Percentiles rank a stretch among this genome's conserved stretches.
Evolutionary conservation across 2,329 filamentous ascomycete genomes (phyloP).

Genomic region (Corynespora cassiicola): DNA sequence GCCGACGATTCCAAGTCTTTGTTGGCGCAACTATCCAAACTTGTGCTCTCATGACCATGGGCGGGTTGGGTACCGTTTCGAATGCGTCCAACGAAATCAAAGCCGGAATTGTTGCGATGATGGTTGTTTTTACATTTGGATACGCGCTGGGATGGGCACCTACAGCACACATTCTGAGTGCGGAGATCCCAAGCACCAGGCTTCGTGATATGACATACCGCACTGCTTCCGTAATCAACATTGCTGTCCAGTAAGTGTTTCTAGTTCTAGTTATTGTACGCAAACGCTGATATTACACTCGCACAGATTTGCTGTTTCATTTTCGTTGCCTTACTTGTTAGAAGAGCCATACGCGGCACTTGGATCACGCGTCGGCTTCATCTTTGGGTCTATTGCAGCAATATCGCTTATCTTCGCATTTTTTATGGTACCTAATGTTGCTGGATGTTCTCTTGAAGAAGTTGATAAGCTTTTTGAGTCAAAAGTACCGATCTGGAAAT

Average conservation of each 20-base stretch:
- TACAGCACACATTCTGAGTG: constrained; percentile 3
- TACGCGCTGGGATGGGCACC: constrained; percentile 9
- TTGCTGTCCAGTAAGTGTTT: constrained; percentile 7
- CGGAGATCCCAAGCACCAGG: constrained; percentile 5
- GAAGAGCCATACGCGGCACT: constrained; percentile 2
- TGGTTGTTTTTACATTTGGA: constrained; percentile 2
- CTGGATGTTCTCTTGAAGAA: constrained; percentile 4
- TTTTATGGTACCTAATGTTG: constrained; percentile 3
- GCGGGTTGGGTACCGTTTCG: constrained; percentile 2
- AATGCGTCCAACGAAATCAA: not conserved
- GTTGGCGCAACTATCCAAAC: constrained; percentile 8
- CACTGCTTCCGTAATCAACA: constrained; percentile 5
- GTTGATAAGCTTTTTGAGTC: constrained; percentile 8
- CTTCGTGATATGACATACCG: constrained; percentile 6
- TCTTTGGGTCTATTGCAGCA: constrained; percentile 5
- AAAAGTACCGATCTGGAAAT: too few species aligned
- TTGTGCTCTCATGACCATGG: constrained; percentile 5
- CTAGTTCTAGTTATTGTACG: not conserved
- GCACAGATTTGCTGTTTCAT: constrained; percentile 7
- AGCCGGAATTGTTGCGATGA: constrained; percentile 5
- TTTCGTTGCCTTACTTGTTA: constrained; percentile 8
- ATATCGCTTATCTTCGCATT: constrained; percentile 5
- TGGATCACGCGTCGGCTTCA: constrained; percentile 5
- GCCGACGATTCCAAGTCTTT: constrained; percentile 6
- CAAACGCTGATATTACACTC: too few species aligned